Conservation (phyloP, 106 monocot genomes). For the Phalaenopsis equestris region DNA sequence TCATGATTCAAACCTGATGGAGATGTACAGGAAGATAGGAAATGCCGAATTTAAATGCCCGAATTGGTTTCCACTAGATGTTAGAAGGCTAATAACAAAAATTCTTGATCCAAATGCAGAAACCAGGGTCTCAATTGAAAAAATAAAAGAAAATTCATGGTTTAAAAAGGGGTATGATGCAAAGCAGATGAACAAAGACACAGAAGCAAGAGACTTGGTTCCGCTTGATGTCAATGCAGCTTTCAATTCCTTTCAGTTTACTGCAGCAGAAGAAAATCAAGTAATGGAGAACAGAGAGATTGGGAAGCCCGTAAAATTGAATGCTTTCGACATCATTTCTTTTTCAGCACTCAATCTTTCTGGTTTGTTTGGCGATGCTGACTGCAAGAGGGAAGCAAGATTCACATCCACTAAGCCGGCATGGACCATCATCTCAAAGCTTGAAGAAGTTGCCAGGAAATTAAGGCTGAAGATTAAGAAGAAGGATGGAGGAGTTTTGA, state of each 20-base stretch:
- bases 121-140: slow-evolving; percentile 31
- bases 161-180: slow-evolving; percentile 17
- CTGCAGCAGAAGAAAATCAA: slow-evolving; percentile 1
- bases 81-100: slow-evolving; percentile 20
- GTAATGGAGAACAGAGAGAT: slow-evolving; percentile 1
- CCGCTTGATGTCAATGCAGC: slow-evolving; percentile 14
- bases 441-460: slow-evolving; percentile 21
- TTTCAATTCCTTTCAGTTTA: background rate
- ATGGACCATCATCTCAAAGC: slow-evolving; percentile 20
- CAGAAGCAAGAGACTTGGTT: slow-evolving; percentile 8
- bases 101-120: slow-evolving; percentile 40
- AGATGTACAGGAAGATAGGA: slow-evolving; percentile 40
- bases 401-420: slow-evolving; percentile 20
- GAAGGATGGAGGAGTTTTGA: slow-evolving; percentile 25
- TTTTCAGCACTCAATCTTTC: slow-evolving; percentile 31
- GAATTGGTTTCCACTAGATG: slow-evolving; percentile 32
- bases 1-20: slow-evolving; percentile 35
- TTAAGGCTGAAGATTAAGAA: slow-evolving; percentile 25
- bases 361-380: slow-evolving; percentile 17
- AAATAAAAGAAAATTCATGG: slow-evolving; percentile 36
- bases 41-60: slow-evolving; percentile 41
- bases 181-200: slow-evolving; percentile 6
- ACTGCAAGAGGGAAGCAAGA: slow-evolving; percentile 12
- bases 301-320: slow-evolving; percentile 16
- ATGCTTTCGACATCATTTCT: slow-evolving; percentile 36